phyloP scores from a whole-genome alignment of 1,139 yeast genomes.

The Zygoascus sp. region DNA sequence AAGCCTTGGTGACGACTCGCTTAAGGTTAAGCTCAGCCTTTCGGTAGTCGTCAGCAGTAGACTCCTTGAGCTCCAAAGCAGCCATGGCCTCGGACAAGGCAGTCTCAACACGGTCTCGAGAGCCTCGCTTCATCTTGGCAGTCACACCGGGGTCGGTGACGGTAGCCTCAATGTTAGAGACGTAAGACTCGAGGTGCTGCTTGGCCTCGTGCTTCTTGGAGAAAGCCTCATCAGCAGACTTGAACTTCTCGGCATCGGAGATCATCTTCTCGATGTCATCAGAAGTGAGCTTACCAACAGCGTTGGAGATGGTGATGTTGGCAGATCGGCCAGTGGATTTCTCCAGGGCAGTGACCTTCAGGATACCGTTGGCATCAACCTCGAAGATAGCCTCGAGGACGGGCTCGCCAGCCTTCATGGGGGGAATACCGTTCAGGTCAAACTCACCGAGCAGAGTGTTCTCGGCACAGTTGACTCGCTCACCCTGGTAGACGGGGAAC shows the following conservation, averaged over 20 bases:
- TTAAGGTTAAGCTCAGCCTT: constrained; percentile 98
- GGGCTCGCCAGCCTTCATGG: constrained; percentile 99
- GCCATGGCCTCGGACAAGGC: constrained; percentile 98
- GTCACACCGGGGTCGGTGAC: constrained; percentile 98
- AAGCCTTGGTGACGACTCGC: constrained; percentile 99
- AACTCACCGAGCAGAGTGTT: constrained; percentile 99
- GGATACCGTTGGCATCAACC: constrained; percentile 99
- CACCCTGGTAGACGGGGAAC: constrained; percentile 99
- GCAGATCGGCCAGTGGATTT: constrained; percentile 99
- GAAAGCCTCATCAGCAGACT: constrained; percentile 98
- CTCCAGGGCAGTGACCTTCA: constrained; percentile 99
- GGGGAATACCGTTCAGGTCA: constrained; percentile 98
- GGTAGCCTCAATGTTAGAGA: constrained; percentile 93
- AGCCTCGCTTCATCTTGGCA: constrained; percentile 96
- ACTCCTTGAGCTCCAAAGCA: constrained; percentile 95
- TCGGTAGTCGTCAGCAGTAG: constrained; percentile 95
- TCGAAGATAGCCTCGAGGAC: constrained; percentile 99
- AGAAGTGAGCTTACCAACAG: constrained; percentile 97
- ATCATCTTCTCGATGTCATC: constrained; percentile 99
- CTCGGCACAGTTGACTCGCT: constrained; percentile 99
- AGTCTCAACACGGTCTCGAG: constrained; percentile 96
- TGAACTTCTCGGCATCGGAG: constrained; percentile 97
- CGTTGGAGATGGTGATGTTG: constrained; percentile 99
- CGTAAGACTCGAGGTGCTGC: constrained; percentile 99
- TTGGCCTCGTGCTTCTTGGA: constrained; percentile 99